Evolutionary conservation across 31 red algal species (phyloP), one percentile per base, ranked within the genome.

Genomic region (Odonthalia washingtoniensis): DNA sequence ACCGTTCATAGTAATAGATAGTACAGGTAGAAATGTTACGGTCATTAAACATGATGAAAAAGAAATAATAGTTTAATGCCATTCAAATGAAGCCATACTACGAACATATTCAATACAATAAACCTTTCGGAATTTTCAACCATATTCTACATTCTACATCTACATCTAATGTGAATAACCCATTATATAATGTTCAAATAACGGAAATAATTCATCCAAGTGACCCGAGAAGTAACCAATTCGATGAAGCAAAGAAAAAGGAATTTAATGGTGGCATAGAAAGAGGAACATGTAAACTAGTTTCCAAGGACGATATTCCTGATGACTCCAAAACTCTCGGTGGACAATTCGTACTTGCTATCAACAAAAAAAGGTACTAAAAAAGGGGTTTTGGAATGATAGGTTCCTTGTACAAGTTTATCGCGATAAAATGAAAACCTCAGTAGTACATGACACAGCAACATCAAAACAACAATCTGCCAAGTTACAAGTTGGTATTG

Each of bases 301-400:
- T 92, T 1, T 42, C 12, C 32, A 0, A 42, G 35, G 65, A 85
- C 3, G 89, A 91, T 24, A 16, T 91, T 17, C 80, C 80, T 1
- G 5, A 1, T 0, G 67, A 79, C 32, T 44, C 72, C 3, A 87
- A 87, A 30, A 82, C 81, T 31, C 16, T 93, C 21, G 57, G 52
- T 9, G 4, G 61, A 17, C 32, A 81, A 0, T 87, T 87, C 39
- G 82, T 73, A 2, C 40, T 93, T 1, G 33, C 36, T 35, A 75
- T 93, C 0, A 87, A 92, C n/a, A 65, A 27, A 87, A 31, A 46
- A 31, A 0, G 90, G 65, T 34, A 93, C 75, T 1, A 40, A 73
- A 3, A 69, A 87, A 33, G 65, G 68, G 45, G 2, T 60, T 26
- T 86, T 52, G 49, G 86, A 93, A 41, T n/a, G 90, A 81, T 2